Percentiles rank a stretch among this genome's conserved stretches.
Evolutionary conservation across 331 rosid species (phyloP).

Genomic region (Dryas integrifolia): DNA sequence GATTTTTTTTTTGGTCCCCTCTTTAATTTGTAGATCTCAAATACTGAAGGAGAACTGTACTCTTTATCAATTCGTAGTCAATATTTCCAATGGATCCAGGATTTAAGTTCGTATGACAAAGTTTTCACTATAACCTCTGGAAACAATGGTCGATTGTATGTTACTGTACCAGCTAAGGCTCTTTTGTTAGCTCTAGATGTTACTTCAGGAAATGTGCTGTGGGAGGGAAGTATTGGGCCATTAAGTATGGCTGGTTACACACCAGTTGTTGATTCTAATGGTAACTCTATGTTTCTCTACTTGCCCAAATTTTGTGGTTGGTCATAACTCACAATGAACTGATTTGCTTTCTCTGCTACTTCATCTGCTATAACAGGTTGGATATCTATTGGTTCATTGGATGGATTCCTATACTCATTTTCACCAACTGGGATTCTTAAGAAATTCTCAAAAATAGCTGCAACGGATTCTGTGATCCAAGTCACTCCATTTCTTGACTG

Average conservation of each 20-base stretch:
- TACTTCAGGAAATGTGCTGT: constrained; percentile 56
- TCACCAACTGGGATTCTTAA: constrained; percentile 65
- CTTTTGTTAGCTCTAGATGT: constrained; percentile 68
- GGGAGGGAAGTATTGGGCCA: constrained; percentile 72
- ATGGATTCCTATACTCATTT: constrained; percentile 72
- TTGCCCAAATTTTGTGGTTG: neutral
- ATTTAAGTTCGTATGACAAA: constrained; percentile 60
- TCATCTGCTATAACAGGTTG: constrained; percentile 48
- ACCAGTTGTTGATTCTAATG: constrained; percentile 71
- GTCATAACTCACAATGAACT: neutral
- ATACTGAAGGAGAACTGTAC: constrained; percentile 64
- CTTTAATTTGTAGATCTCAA: constrained; percentile 52
- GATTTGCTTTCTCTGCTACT: neutral
- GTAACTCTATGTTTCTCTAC: constrained; percentile 25
- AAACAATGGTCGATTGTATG: constrained; percentile 68
- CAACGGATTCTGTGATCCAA: constrained; percentile 48
- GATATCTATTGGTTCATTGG: constrained; percentile 73
- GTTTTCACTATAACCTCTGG: constrained; percentile 57
- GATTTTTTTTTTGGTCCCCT: neutral
- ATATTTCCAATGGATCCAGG: constrained; percentile 66
- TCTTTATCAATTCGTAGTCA: constrained; percentile 52
- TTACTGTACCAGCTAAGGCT: constrained; percentile 52
- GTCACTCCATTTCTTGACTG: constrained; percentile 67
- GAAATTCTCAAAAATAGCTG: constrained; percentile 56
- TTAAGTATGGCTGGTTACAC: constrained; percentile 43